Conservation (phyloP, 495 filamentous ascomycete genomes). For the Aspergillus haitiensis region DNA sequence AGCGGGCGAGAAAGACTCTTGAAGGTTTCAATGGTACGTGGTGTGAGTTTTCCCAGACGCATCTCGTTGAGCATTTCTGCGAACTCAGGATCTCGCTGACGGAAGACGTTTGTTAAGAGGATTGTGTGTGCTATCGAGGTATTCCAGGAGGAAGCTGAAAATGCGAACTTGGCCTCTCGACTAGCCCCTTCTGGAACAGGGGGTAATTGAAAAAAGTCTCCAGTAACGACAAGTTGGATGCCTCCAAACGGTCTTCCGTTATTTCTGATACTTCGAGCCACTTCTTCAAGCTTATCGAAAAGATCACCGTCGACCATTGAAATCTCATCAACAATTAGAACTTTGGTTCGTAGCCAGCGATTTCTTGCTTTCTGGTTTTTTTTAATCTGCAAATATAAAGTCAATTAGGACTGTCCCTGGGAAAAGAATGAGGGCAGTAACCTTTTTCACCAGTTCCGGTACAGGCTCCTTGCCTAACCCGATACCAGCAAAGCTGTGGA, state of each 20-base stretch:
- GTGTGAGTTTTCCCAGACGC: constrained; percentile 77
- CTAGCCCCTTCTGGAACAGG: constrained; percentile 78
- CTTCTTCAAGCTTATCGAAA: constrained; percentile 91
- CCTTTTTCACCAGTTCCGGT: constrained; percentile 79
- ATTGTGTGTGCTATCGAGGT: constrained; percentile 95
- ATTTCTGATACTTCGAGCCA: constrained; percentile 77
- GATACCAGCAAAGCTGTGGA: constrained; percentile 95
- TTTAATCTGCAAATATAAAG: constrained; percentile 57
- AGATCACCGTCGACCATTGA: constrained; percentile 98
- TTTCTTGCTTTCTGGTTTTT: constrained; percentile 82
- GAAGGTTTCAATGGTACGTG: constrained; percentile 70
- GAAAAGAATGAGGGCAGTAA: constrained; percentile 8
- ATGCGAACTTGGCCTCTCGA: constrained; percentile 79
- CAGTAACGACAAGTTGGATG: constrained; percentile 93
- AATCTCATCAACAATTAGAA: constrained; percentile 89
- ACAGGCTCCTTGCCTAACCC: constrained; percentile 89
- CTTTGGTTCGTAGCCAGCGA: constrained; percentile 84
- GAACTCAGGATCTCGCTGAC: constrained; percentile 90
- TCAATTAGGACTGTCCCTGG: background rate
- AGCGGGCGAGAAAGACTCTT: constrained; percentile 67
- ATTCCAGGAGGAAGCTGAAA: constrained; percentile 87
- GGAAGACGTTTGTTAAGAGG: constrained; percentile 91
- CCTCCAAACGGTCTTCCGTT: constrained; percentile 93
- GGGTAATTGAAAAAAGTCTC: constrained; percentile 96
- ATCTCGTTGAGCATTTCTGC: constrained; percentile 97